Evolutionary conservation across 768 basidiomycete species (phyloP).

Genomic region (Serendipita indica): DNA sequence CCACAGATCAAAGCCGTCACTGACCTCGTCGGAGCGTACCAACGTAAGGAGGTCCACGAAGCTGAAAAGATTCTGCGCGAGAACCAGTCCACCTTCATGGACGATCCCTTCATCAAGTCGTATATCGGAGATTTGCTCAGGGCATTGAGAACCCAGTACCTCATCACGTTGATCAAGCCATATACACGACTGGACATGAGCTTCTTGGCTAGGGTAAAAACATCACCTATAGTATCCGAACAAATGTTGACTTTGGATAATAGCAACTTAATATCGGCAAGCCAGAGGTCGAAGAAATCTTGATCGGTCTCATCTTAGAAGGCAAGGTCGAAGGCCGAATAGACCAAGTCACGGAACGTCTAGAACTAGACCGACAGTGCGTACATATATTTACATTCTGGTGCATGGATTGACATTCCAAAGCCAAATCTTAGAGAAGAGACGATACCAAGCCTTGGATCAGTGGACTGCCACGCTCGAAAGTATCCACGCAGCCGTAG

Average conservation of each 20-base stretch:
- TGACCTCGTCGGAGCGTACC: slow-evolving; percentile 90
- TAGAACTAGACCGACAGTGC: slow-evolving; percentile 80
- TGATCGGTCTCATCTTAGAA: slow-evolving; percentile 87
- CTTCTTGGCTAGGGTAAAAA: slow-evolving; percentile 78
- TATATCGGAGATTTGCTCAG: slow-evolving; percentile 94
- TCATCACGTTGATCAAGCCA: slow-evolving; percentile 95
- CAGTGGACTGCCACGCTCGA: slow-evolving; percentile 77
- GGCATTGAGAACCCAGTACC: slow-evolving; percentile 86
- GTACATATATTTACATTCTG: slow-evolving; percentile 18
- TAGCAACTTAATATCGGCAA: slow-evolving; percentile 94
- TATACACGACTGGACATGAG: slow-evolving; percentile 88
- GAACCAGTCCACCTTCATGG: slow-evolving; percentile 90
- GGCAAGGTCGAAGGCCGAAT: slow-evolving; percentile 95
- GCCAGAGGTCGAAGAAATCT: slow-evolving; percentile 83
- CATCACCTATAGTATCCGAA: background rate
- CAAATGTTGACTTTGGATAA: background rate
- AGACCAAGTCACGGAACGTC: slow-evolving; percentile 86
- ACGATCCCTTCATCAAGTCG: slow-evolving; percentile 83
- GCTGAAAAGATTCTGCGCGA: slow-evolving; percentile 93
- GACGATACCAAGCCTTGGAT: slow-evolving; percentile 64
- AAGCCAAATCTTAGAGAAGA: slow-evolving; percentile 78
- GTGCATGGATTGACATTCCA: background rate
- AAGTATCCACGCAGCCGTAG: slow-evolving; percentile 56
- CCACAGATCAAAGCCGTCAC: slow-evolving; percentile 98
- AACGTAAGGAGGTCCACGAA: slow-evolving; percentile 88